These are phyloP conservation scores for Salix viminalis DNA, from an alignment of 345 rosid species.

Conservation along the genomic window DNA sequence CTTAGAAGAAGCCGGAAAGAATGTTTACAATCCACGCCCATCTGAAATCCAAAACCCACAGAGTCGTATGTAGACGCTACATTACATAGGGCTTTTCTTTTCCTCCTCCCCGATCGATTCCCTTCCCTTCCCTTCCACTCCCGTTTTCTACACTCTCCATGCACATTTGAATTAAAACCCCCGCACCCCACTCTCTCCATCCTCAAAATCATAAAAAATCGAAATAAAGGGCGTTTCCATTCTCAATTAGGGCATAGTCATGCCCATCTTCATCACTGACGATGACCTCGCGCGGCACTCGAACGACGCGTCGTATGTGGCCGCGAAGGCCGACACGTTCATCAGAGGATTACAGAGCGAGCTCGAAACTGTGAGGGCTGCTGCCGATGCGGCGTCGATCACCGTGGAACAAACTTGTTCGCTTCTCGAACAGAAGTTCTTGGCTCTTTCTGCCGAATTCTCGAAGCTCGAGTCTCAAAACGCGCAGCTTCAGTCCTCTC, in stretches of 20 bases:
- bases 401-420: slow-evolving; percentile 97
- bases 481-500: slow-evolving; percentile 61
- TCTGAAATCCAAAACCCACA: too few species aligned
- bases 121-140: too few species aligned
- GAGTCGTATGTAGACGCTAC: too few species aligned
- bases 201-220: not conserved
- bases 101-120: too few species aligned
- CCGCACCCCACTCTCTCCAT: not conserved
- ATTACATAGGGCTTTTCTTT: too few species aligned
- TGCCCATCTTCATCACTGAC: slow-evolving; percentile 87
- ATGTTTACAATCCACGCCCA: too few species aligned
- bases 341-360: slow-evolving; percentile 54
- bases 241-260: slow-evolving; percentile 12
- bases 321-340: slow-evolving; percentile 75
- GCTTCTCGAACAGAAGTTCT: slow-evolving; percentile 88
- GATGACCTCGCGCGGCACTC: slow-evolving; percentile 72
- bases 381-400: slow-evolving; percentile 76
- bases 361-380: slow-evolving; percentile 68
- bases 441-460: slow-evolving; percentile 63
- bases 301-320: slow-evolving; percentile 54
- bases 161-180: too few species aligned
- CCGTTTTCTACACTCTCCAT: too few species aligned
- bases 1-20: too few species aligned
- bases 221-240: not conserved
- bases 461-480: slow-evolving; percentile 57